Conservation (phyloP, 805 yeast genomes). For the Pichia cabralensis region DNA sequence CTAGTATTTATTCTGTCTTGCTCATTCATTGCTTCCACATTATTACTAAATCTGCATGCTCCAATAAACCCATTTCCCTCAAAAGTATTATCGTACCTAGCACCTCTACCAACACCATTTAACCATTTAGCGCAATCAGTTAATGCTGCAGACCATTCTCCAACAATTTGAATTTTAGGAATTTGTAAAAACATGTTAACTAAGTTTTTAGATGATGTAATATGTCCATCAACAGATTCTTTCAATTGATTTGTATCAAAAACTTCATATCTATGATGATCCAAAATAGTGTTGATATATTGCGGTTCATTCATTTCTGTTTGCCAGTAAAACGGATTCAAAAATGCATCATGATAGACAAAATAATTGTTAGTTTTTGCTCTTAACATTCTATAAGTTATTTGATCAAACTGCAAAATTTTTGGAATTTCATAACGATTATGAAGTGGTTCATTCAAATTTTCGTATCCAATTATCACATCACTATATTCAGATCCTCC, state of each 20-base stretch:
- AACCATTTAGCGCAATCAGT: slow-evolving; percentile 66
- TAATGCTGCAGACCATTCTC: slow-evolving; percentile 65
- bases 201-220: slow-evolving; percentile 41
- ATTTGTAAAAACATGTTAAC: slow-evolving; percentile 31
- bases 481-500: slow-evolving; percentile 39
- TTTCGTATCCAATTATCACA: slow-evolving; percentile 59
- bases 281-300: slow-evolving; percentile 52
- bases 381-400: slow-evolving; percentile 37
- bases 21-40: slow-evolving; percentile 32
- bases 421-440: slow-evolving; percentile 35
- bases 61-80: slow-evolving; percentile 37
- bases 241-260: slow-evolving; percentile 54
- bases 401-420: slow-evolving; percentile 30
- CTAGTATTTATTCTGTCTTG: slow-evolving; percentile 36
- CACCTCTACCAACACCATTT: slow-evolving; percentile 60
- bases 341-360: slow-evolving; percentile 60
- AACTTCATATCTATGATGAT: slow-evolving; percentile 91
- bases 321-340: slow-evolving; percentile 47
- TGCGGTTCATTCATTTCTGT: slow-evolving; percentile 9
- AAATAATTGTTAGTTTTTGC: slow-evolving; percentile 32
- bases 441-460: slow-evolving; percentile 65
- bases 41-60: slow-evolving; percentile 34
- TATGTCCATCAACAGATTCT: slow-evolving; percentile 49
- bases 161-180: slow-evolving; percentile 42
- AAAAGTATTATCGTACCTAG: slow-evolving; percentile 55